Percentiles rank a stretch among this genome's conserved stretches.
Conservation (phyloP, 441 rosid genomes). For the Erodium chrysanthum region DNA sequence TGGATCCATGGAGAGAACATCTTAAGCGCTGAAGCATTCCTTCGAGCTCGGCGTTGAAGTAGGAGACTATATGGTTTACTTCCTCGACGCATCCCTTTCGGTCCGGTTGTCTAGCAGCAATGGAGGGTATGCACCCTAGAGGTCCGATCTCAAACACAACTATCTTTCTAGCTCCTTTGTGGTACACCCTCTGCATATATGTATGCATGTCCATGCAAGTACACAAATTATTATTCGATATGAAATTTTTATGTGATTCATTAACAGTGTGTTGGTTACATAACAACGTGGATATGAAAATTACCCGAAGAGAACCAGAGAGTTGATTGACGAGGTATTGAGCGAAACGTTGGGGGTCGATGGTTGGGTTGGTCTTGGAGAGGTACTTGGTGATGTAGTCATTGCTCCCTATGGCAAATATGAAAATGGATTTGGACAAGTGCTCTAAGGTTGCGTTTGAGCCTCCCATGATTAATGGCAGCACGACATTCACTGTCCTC, state of each 20-base stretch:
- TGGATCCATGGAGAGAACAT: conserved; percentile 24
- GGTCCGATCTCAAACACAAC: conserved; percentile 38
- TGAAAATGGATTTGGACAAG: conserved; percentile 28
- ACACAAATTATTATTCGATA: too few species aligned
- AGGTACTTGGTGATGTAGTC: conserved; percentile 30
- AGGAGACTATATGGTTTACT: conserved; percentile 23
- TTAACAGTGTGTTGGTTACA: too few species aligned
- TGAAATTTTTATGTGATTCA: too few species aligned
- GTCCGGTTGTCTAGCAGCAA: conserved; percentile 13
- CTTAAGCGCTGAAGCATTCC: conserved; percentile 26
- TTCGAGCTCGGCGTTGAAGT: conserved; percentile 28
- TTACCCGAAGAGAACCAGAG: conserved; percentile 19
- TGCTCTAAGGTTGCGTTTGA: conserved; percentile 11
- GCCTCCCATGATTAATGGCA: conserved; percentile 19
- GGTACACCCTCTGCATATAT: conserved; percentile 25
- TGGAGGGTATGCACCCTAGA: conserved; percentile 34
- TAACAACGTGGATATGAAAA: too few species aligned
- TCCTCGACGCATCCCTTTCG: conserved; percentile 28
- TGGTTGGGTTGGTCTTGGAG: conserved; percentile 8
- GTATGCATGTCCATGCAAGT: not conserved
- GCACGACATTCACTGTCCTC: not conserved
- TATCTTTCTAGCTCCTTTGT: conserved; percentile 32
- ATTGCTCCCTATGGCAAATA: conserved; percentile 31
- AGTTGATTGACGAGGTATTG: conserved; percentile 21
- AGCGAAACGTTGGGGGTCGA: conserved; percentile 25